Base-by-base conservation (phyloP, 2,329 filamentous ascomycete species). In the Arthrinium phaeospermum region DNA sequence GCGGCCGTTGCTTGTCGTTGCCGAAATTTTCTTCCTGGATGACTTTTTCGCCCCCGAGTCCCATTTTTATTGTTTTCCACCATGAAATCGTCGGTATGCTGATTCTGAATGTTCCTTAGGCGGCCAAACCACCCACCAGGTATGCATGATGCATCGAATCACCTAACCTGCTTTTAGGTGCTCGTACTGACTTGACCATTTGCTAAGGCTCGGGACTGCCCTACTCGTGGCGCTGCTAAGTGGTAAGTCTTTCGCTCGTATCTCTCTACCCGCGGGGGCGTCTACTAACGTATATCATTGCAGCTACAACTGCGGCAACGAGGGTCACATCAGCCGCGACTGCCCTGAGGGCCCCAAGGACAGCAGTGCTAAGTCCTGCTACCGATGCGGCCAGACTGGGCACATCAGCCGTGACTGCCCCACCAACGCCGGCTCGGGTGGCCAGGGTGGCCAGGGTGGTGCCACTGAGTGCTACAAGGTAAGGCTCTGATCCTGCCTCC, bases 391-490 rank as follows among this genome's bases (percentile, higher is more conserved):
- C 81, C 90, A 93, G 84, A 85, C 91, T 77, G 96, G 95, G 75
- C 96, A 98, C 89, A 93, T 98, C 83, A 96, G 94, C 79, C 95
- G 96, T 79, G 95, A 98, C 81, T 95, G 93, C 87, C 91, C 85
- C 82, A 85, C 85, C 75, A 85, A 86, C 70, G 84, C 83, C 74
- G 81, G 82, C 24, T 24, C n/a, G 2, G 41, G 45, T 45, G 41
- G 45, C 72, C 80, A 81, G 72, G 86, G 84, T 73, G 85, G 84
- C 74, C 84, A 84, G 78, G 81, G 80, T 69, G 83, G 85, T 75
- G 82, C 85, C 72, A 88, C 92, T 77, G 93, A 97, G 86, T 98
- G 95, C 91, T 98, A 98, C 91, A 98, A 98, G 88, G 88, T 86
- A 78, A 71, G 82, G 71, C 41, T 10, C 22, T 57, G 19, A 24